Base-by-base conservation (phyloP, 768 basidiomycete species). In the Termitomyces sp. region DNA sequence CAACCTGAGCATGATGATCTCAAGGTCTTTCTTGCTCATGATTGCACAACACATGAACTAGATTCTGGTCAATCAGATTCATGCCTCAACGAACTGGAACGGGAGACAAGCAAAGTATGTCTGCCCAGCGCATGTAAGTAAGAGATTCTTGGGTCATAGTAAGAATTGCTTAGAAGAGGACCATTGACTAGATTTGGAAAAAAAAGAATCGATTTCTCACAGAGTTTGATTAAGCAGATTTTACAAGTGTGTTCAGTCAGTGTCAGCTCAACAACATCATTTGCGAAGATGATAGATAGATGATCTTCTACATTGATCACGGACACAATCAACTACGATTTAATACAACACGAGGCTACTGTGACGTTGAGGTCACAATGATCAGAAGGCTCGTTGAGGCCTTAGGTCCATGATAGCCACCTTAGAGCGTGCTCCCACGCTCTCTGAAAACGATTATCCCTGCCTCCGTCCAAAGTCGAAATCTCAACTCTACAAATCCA, bases 41-140 rank as follows among this genome's bases (percentile, higher is more conserved):
- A 14, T 13, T 33, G 6, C 22, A 22, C 14, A 14, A 35, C 6
- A 33, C 28, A 32, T 26, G 26, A 22, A 12, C n/a, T 10, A n/a
- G 10, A 53, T 2, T 28, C 30, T n/a, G 22, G 18, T 42, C 42
- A 13, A 26, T 32, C 6, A 54, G 26, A 47, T 40, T 33, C 6
- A 43, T 12, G 24, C 1, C 45, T 38, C 45, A 38, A 24, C 22
- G 2, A 18, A 28, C 16, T 8, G 24, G 24, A 55, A 85, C 82
- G 50, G 84, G 84, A 18, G 84, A 85, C 36, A 86, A 76, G 66
- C 85, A 87, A 6, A 85, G 66, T 14, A 85, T 75, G 45, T 70
- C 82, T 2, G 79, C 84, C 83, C 24, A 83, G 79, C 2, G 84
- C 83, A 42, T 81, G 75, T 6, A 16, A 86, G 75, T 6, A 16